These are phyloP conservation scores for Amanita pseudoporphyria DNA, from an alignment of 768 basidiomycete genomes.

Conservation along the genomic window DNA sequence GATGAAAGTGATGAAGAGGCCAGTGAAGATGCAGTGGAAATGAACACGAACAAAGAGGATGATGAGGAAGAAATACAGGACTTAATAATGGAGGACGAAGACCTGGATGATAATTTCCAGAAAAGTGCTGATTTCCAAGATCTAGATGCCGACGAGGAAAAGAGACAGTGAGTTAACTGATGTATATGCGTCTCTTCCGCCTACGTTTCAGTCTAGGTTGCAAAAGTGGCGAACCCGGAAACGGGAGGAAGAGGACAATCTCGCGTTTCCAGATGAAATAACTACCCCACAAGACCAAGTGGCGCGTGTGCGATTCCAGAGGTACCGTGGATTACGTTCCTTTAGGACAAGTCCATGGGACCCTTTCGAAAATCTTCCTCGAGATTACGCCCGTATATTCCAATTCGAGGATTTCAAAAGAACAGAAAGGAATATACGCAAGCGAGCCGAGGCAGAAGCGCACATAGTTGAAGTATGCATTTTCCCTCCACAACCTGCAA, in stretches of 20 bases:
- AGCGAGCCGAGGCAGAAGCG: constrained; percentile 54
- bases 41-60: constrained; percentile 25
- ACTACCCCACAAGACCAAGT: constrained; percentile 85
- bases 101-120: constrained; percentile 45
- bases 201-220: constrained; percentile 34
- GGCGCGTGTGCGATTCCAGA: constrained; percentile 77
- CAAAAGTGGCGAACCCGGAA: constrained; percentile 59
- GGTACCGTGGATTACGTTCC: constrained; percentile 84
- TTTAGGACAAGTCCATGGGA: constrained; percentile 98
- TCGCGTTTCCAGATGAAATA: constrained; percentile 91
- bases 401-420: constrained; percentile 93
- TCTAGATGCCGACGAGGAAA: constrained; percentile 77
- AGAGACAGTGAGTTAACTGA: constrained; percentile 55
- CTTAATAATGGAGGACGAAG: constrained; percentile 39
- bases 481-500: background rate
- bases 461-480: constrained; percentile 53
- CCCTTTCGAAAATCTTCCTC: constrained; percentile 89
- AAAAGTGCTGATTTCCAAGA: constrained; percentile 60
- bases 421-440: constrained; percentile 64
- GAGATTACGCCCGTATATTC: constrained; percentile 92
- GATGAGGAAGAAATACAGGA: constrained; percentile 61
- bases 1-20: constrained; percentile 41
- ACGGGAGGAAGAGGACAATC: constrained; percentile 72
- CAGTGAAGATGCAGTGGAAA: constrained; percentile 32
- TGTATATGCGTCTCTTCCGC: constrained; percentile 1